Percentiles rank a stretch among this genome's conserved stretches.
phyloP scores from a whole-genome alignment of 352 stramenopile species.

The Pythium dissotocum region DNA sequence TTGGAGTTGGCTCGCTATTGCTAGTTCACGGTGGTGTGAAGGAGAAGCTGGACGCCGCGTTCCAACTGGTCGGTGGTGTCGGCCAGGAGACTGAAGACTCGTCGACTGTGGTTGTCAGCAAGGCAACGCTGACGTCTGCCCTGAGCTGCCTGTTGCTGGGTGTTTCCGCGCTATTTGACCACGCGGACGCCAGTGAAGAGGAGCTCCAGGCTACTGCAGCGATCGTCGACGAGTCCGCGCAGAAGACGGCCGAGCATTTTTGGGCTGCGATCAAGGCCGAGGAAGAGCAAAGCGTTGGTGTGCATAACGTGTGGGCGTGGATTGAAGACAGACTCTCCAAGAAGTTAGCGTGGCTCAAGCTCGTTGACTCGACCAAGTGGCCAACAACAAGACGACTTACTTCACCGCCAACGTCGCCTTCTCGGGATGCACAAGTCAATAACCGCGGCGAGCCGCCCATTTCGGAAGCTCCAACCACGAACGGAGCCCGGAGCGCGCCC shows the following conservation, averaged over 20 bases:
- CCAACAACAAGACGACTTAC: conserved; percentile 51
- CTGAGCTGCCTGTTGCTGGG: conserved; percentile 56
- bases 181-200: conserved; percentile 47
- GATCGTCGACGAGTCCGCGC: conserved; percentile 59
- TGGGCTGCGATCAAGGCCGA: conserved; percentile 25
- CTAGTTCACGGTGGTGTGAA: conserved; percentile 51
- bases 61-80: conserved; percentile 36
- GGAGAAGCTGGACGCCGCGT: conserved; percentile 57
- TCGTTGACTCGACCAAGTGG: conserved; percentile 73
- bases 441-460: conserved; percentile 1
- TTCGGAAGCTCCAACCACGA: conserved; percentile 22
- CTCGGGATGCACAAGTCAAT: neutral
- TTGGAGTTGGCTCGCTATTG: conserved; percentile 57
- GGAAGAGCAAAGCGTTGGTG: conserved; percentile 22
- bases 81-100: conserved; percentile 11
- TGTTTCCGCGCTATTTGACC: conserved; percentile 64
- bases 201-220: conserved; percentile 54
- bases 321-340: conserved; percentile 59
- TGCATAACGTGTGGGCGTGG: conserved; percentile 56
- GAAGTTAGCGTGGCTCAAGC: conserved; percentile 64
- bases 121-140: conserved; percentile 20
- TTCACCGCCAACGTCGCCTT: conserved; percentile 15
- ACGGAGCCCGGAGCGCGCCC: conserved; percentile 21
- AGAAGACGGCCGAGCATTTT: conserved; percentile 50
- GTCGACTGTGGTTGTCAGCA: neutral